phyloP scores from a whole-genome alignment of 805 yeast species.

The Clavispora santaluciae region DNA sequence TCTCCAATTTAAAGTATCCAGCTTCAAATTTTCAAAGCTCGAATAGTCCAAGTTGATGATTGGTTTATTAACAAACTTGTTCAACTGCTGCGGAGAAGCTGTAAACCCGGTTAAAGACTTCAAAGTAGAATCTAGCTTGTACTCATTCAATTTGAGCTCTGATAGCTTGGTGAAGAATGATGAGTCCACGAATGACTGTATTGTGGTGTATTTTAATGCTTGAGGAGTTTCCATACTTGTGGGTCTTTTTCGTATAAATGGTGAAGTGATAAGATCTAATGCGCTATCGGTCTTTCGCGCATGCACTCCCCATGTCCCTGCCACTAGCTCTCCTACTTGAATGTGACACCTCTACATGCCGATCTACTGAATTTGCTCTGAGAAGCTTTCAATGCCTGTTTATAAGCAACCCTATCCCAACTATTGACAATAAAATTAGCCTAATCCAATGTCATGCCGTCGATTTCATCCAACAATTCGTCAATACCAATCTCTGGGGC shows the following conservation, averaged over 20 bases:
- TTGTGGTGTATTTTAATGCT: constrained; percentile 39
- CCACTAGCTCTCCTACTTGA: neutral
- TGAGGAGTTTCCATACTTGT: constrained; percentile 1
- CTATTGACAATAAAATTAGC: neutral
- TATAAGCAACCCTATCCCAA: constrained; percentile 1
- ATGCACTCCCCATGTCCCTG: too few species aligned
- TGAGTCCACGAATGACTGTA: constrained; percentile 76
- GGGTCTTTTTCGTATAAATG: neutral
- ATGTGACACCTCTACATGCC: neutral
- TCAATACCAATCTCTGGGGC: constrained; percentile 88
- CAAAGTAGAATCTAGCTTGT: constrained; percentile 55
- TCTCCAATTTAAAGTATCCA: constrained; percentile 11
- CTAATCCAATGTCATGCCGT: constrained; percentile 83
- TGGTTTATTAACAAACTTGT: constrained; percentile 32
- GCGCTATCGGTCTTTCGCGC: neutral
- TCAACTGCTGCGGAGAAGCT: constrained; percentile 30
- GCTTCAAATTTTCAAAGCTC: constrained; percentile 21
- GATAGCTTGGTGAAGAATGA: constrained; percentile 79
- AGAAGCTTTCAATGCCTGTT: neutral
- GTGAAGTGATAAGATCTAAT: neutral
- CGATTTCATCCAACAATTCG: constrained; percentile 91
- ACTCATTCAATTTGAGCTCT: constrained; percentile 65
- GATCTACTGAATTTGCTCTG: neutral
- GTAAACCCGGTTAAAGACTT: constrained; percentile 42
- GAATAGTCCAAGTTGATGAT: constrained; percentile 30